phyloP scores from a whole-genome alignment of 176 grass and related monocot genomes.

The Melocanna baccifera region DNA sequence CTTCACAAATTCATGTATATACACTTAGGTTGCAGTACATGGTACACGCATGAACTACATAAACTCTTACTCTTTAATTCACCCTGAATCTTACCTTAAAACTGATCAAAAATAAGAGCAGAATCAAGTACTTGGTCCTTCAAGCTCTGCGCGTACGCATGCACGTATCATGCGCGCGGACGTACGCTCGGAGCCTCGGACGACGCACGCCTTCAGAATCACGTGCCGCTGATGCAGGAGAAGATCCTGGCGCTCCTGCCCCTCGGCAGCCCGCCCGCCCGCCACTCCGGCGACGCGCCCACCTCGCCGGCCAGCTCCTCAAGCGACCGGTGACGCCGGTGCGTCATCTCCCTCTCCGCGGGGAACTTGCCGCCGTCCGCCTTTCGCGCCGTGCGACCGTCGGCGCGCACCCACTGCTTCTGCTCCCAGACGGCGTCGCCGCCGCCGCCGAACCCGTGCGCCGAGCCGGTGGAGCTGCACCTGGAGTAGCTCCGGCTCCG shows the following conservation, averaged over 20 bases:
- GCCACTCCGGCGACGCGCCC: conserved; percentile 33
- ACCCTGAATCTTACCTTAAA: background rate
- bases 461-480: conserved; percentile 45
- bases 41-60: background rate
- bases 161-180: background rate
- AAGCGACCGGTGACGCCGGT: conserved; percentile 58
- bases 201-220: background rate
- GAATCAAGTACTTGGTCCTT: background rate
- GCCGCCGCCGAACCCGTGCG: conserved; percentile 7
- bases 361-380: background rate
- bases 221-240: conserved; percentile 57
- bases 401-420: background rate
- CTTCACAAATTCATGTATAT: conserved; percentile 15
- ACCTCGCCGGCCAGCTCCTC: conserved; percentile 56
- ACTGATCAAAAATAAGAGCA: background rate
- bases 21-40: conserved; percentile 8
- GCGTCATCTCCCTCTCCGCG: conserved; percentile 27
- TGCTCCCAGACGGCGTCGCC: conserved; percentile 14
- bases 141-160: background rate
- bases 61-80: background rate
- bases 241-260: conserved; percentile 55
- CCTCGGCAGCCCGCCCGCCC: background rate
- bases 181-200: background rate
- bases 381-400: background rate
- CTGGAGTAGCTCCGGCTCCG: conserved; percentile 52